Conservation (phyloP, 352 stramenopile species). For the Globisporangium camurandrum region DNA sequence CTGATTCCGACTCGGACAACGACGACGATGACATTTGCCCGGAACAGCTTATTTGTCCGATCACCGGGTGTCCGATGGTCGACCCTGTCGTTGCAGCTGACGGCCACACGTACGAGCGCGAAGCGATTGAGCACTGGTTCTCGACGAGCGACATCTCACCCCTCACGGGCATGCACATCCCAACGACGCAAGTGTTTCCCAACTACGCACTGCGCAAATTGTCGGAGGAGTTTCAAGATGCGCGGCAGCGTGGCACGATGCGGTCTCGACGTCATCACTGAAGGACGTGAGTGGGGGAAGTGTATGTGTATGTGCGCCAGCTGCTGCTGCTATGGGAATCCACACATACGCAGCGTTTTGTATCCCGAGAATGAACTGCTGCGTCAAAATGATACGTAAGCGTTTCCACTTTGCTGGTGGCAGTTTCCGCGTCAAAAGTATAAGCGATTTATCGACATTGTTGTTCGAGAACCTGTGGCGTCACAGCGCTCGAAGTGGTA, state of each 20-base stretch:
- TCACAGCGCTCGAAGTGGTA: no score
- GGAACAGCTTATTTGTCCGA: conserved; percentile 86
- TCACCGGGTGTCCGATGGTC: conserved; percentile 92
- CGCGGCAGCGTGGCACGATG: conserved; percentile 4
- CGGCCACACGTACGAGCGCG: conserved; percentile 96
- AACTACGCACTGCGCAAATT: conserved; percentile 70
- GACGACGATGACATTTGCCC: conserved; percentile 26
- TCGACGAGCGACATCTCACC: conserved; percentile 74
- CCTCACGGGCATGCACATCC: conserved; percentile 66
- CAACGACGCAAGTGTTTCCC: conserved; percentile 64
- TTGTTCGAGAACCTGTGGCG: no score
- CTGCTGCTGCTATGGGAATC: background rate
- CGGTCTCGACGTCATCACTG: conserved; percentile 10
- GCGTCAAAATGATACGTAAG: no score
- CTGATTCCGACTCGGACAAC: conserved; percentile 7
- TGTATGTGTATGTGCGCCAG: no score
- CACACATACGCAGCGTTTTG: background rate
- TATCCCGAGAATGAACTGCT: background rate
- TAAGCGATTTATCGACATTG: no score
- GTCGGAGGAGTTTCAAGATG: conserved; percentile 47
- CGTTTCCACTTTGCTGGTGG: no score
- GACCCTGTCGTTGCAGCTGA: conserved; percentile 95
- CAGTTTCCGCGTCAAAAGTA: background rate
- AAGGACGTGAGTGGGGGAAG: conserved; percentile 2
- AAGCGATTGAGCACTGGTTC: conserved; percentile 93